These are phyloP conservation scores for Neonectria neomacrospora DNA, from an alignment of 2,329 filamentous ascomycete species.

Conservation along the genomic window DNA sequence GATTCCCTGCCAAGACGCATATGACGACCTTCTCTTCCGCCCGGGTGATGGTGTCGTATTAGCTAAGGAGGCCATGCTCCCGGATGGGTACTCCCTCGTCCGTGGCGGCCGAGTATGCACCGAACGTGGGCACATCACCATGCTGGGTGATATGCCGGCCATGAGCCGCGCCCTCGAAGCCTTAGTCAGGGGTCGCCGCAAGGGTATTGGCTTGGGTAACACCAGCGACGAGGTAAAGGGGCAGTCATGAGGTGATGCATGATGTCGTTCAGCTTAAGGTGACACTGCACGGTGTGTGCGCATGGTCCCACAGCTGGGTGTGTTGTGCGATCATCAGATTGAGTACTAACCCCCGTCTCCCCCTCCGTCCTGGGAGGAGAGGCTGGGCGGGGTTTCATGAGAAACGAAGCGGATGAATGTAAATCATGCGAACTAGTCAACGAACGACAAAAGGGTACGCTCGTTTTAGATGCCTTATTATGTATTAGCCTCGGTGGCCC, in stretches of 20 bases:
- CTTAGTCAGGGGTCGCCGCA: conserved; percentile 72
- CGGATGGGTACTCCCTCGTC: conserved; percentile 79
- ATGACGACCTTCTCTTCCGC: conserved; percentile 88
- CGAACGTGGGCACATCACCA: conserved; percentile 86
- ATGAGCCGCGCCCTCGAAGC: conserved; percentile 80
- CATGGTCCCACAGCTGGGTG: conserved; percentile 19
- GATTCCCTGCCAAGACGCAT: conserved; percentile 80
- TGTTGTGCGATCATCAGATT: conserved; percentile 24
- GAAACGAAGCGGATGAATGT: conserved; percentile 6
- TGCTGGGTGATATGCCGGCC: conserved; percentile 85
- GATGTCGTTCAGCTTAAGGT: conserved; percentile 26
- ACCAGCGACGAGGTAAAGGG: conserved; percentile 17
- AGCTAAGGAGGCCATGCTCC: conserved; percentile 86
- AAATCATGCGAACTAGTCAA: conserved; percentile 19
- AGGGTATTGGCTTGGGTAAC: conserved; percentile 75
- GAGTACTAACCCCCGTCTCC: neutral
- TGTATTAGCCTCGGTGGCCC: conserved; percentile 18
- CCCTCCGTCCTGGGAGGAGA: conserved; percentile 3
- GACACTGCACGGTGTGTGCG: conserved; percentile 26
- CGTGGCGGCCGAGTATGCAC: conserved; percentile 80
- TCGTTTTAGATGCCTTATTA: conserved; percentile 29
- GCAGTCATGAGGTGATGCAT: conserved; percentile 5
- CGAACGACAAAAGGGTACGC: conserved; percentile 8
- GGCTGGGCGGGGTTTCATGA: neutral
- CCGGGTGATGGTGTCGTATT: conserved; percentile 91